These are phyloP conservation scores for Eucalyptus albens DNA, from an alignment of 345 rosid species.

Conservation along the genomic window DNA sequence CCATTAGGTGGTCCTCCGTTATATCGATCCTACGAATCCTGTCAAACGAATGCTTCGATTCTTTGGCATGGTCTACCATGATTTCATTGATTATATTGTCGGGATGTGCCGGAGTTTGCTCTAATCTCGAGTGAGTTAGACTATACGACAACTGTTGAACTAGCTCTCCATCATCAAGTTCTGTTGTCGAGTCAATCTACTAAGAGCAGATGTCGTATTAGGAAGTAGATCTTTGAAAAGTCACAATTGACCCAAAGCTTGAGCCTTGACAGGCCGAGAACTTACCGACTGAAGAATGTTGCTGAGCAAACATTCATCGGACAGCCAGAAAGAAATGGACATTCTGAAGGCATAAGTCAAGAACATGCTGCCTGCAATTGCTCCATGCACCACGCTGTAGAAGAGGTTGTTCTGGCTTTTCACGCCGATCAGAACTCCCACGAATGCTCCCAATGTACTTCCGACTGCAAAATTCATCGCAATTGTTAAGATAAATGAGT, in stretches of 20 bases:
- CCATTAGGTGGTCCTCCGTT: background rate
- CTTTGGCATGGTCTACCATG: background rate
- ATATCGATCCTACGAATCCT: background rate
- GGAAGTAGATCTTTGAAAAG: background rate
- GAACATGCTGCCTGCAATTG: constrained; percentile 5
- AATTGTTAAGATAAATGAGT: background rate
- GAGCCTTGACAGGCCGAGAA: background rate
- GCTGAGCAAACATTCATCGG: background rate
- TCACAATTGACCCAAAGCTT: background rate
- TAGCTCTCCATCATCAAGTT: constrained; percentile 53
- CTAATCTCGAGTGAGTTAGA: background rate
- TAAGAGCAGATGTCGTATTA: background rate
- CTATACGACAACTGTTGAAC: background rate
- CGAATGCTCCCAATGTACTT: constrained; percentile 1
- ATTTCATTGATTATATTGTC: background rate
- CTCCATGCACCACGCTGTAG: constrained; percentile 8
- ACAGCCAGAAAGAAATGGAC: background rate
- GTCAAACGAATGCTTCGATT: background rate
- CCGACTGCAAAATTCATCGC: constrained; percentile 4
- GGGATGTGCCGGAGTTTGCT: background rate
- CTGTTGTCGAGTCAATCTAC: constrained; percentile 81
- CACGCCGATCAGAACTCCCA: constrained; percentile 11
- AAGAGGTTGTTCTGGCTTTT: constrained; percentile 8
- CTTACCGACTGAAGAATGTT: constrained; percentile 5
- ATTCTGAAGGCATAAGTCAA: background rate